phyloP scores from a whole-genome alignment of 2,329 filamentous ascomycete species.

The Hypoxylon sp. region DNA sequence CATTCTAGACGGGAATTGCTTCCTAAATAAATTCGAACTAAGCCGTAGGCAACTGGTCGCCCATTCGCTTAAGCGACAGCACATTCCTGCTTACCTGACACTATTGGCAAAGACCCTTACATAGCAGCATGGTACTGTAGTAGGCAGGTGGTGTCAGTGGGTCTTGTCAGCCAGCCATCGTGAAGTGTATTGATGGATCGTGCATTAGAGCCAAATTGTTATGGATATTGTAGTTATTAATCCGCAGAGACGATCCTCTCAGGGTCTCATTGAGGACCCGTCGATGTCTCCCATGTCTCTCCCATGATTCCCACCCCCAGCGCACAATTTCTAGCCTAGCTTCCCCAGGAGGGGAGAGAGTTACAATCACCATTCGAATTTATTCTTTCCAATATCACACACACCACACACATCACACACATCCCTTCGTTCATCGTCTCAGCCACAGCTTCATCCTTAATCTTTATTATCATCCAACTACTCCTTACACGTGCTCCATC shows the following conservation, averaged over 20 bases:
- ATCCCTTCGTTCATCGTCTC: conserved; percentile 26
- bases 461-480: conserved; percentile 24
- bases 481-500: conserved; percentile 28
- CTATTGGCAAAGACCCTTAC: conserved; percentile 47
- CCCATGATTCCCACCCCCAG: conserved; percentile 4
- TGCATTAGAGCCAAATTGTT: conserved; percentile 46
- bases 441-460: conserved; percentile 28
- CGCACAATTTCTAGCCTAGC: conserved; percentile 40
- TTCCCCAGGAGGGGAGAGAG: conserved; percentile 36
- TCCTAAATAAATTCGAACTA: conserved; percentile 43
- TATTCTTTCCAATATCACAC: conserved; percentile 26
- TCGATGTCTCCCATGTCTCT: conserved; percentile 6
- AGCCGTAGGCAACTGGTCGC: conserved; percentile 15
- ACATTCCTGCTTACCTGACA: conserved; percentile 38
- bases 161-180: conserved; percentile 44
- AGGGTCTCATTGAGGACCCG: conserved; percentile 30
- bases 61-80: conserved; percentile 41
- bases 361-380: conserved; percentile 22
- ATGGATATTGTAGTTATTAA: conserved; percentile 44
- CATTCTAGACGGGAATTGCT: conserved; percentile 33
- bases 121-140: conserved; percentile 42
- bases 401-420: conserved; percentile 27
- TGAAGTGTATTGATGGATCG: conserved; percentile 47
- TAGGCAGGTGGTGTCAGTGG: conserved; percentile 48
- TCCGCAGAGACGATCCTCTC: conserved; percentile 41